Evolutionary conservation across 1,284 basidiomycete species (phyloP).

Genomic region (Austroboletus rostrupii): DNA sequence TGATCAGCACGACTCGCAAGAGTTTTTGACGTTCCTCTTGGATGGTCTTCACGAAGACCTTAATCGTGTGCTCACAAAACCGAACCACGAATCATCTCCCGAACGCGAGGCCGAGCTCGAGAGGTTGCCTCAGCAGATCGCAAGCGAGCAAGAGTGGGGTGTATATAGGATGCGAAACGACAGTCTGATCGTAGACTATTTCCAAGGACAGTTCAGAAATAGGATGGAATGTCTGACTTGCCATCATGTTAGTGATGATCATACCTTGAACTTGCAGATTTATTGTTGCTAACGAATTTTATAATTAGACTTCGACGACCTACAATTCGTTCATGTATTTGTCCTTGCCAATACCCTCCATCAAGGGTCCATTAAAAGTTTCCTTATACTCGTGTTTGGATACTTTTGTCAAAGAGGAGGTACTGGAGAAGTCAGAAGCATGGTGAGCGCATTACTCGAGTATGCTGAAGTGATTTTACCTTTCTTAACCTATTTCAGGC

Average conservation of each 20-base stretch:
- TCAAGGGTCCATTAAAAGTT: conserved; percentile 59
- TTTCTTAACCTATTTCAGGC: conserved; percentile 46
- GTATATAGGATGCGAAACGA: conserved; percentile 90
- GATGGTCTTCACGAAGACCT: conserved; percentile 97
- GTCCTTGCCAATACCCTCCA: conserved; percentile 82
- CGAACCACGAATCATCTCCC: conserved; percentile 68
- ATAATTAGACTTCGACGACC: conserved; percentile 87
- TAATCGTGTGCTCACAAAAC: conserved; percentile 83
- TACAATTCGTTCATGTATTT: conserved; percentile 98
- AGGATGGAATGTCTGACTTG: conserved; percentile 89
- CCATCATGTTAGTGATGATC: conserved; percentile 64
- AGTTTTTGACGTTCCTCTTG: conserved; percentile 91
- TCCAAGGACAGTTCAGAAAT: conserved; percentile 96
- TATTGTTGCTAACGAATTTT: conserved; percentile 6
- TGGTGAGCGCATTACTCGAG: conserved; percentile 57
- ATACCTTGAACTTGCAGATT: neutral
- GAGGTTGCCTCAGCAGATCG: conserved; percentile 80
- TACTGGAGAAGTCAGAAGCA: conserved; percentile 90
- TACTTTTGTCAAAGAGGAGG: conserved; percentile 86
- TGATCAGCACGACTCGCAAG: conserved; percentile 97
- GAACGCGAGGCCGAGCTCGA: conserved; percentile 88
- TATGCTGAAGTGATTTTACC: neutral
- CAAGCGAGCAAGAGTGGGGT: conserved; percentile 92
- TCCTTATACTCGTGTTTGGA: conserved; percentile 83
- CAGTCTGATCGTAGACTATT: conserved; percentile 92